Conservation (phyloP, 768 basidiomycete genomes). For the Antrodiella citrinella region DNA sequence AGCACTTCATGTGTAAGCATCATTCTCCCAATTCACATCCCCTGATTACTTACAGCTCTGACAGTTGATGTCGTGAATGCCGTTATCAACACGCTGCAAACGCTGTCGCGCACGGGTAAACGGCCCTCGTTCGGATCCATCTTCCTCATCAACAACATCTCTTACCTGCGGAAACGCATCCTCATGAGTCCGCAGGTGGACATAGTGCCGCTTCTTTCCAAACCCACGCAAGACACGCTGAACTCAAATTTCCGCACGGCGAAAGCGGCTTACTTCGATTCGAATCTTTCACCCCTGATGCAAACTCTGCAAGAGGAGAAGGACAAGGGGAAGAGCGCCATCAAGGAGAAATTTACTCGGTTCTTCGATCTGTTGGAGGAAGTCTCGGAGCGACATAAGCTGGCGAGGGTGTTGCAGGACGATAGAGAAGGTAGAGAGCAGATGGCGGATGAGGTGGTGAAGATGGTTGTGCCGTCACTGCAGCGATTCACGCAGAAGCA, state of each 20-base stretch:
- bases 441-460: conserved; percentile 66
- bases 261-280: conserved; percentile 78
- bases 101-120: conserved; percentile 49
- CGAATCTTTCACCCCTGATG: conserved; percentile 74
- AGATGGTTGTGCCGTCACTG: conserved; percentile 67
- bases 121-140: conserved; percentile 65
- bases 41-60: background rate
- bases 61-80: conserved; percentile 72
- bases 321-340: conserved; percentile 45
- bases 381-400: conserved; percentile 63
- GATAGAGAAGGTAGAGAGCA: conserved; percentile 51
- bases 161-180: conserved; percentile 57
- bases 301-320: conserved; percentile 47
- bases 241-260: conserved; percentile 70
- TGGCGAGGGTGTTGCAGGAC: conserved; percentile 64
- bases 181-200: conserved; percentile 40
- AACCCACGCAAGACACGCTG: conserved; percentile 52
- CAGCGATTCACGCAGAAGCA: conserved; percentile 70
- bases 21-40: background rate
- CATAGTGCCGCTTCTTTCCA: conserved; percentile 46
- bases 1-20: conserved; percentile 67
- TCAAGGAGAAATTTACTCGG: conserved; percentile 76
- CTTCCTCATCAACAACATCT: conserved; percentile 74
- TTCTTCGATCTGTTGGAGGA: conserved; percentile 82
- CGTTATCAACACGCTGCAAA: conserved; percentile 48